phyloP scores from a whole-genome alignment of 176 grass and related monocot genomes.

The Bolboschoenus planiculmis region DNA sequence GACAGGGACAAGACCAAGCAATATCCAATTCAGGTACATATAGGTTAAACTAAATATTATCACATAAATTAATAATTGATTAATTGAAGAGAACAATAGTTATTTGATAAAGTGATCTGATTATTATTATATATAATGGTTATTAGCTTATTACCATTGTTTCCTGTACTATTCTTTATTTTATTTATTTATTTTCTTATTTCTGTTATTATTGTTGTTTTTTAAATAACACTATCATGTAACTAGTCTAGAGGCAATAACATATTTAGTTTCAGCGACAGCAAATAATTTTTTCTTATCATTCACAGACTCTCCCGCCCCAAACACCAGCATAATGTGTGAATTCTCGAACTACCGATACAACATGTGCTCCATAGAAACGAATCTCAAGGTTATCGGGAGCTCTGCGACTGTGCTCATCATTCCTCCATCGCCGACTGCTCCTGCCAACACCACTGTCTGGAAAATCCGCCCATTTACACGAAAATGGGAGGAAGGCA shows the following conservation, averaged over 20 bases:
- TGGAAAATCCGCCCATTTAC: conserved; percentile 77
- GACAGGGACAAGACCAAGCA: background rate
- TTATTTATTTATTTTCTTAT: background rate
- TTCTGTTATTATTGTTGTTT: background rate
- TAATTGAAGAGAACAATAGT: background rate
- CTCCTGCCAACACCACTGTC: conserved; percentile 12
- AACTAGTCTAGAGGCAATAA: background rate
- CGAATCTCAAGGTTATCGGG: conserved; percentile 46
- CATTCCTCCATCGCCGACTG: conserved; percentile 32
- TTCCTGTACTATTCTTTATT: background rate
- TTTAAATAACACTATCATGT: background rate
- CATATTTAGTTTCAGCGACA: background rate
- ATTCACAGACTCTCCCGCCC: background rate
- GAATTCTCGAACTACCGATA: conserved; percentile 61
- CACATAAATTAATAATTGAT: background rate
- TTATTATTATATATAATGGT: background rate
- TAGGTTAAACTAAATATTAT: background rate
- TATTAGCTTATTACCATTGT: background rate
- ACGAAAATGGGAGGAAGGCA: conserved; percentile 67
- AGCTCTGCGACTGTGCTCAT: conserved; percentile 49
- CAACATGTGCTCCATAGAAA: conserved; percentile 66
- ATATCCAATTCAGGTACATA: background rate
- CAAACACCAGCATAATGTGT: conserved; percentile 33
- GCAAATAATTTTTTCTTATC: background rate
- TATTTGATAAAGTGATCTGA: background rate